Evolutionary conservation across 2,329 filamentous ascomycete species (phyloP).

Genomic region (Chaetomium globosum): DNA sequence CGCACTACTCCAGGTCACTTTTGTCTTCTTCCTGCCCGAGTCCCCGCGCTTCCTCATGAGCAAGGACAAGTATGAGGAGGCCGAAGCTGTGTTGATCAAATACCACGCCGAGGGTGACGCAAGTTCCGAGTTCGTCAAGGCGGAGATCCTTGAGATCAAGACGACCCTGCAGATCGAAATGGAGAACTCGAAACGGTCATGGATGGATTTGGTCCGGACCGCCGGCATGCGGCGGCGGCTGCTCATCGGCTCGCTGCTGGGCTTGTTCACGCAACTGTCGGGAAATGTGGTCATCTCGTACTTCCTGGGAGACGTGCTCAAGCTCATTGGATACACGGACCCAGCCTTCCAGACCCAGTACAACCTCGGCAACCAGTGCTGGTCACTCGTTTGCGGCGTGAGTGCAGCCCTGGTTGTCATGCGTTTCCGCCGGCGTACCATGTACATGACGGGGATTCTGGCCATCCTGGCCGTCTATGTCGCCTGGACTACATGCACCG

Average conservation of each 20-base stretch:
- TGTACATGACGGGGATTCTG: slow-evolving; percentile 56
- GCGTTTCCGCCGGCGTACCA: slow-evolving; percentile 50
- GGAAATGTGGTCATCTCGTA: slow-evolving; percentile 56
- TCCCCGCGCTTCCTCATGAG: slow-evolving; percentile 54
- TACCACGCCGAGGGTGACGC: slow-evolving; percentile 55
- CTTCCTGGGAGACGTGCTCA: slow-evolving; percentile 52
- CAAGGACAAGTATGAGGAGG: slow-evolving; percentile 34
- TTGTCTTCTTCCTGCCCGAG: slow-evolving; percentile 53
- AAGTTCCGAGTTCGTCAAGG: slow-evolving; percentile 56
- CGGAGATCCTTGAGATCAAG: slow-evolving; percentile 63
- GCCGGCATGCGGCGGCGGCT: slow-evolving; percentile 54
- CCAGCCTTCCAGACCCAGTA: slow-evolving; percentile 47
- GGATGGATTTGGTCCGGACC: slow-evolving; percentile 56
- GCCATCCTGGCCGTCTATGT: slow-evolving; percentile 56
- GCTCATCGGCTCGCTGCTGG: slow-evolving; percentile 53
- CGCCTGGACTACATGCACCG: slow-evolving; percentile 48
- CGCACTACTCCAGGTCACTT: slow-evolving; percentile 46
- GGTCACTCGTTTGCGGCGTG: slow-evolving; percentile 51
- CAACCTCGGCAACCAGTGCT: slow-evolving; percentile 53
- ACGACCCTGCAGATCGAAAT: slow-evolving; percentile 57
- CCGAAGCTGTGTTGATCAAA: slow-evolving; percentile 34
- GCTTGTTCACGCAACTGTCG: slow-evolving; percentile 58
- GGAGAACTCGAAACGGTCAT: slow-evolving; percentile 53
- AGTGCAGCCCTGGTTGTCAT: slow-evolving; percentile 49
- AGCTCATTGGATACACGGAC: slow-evolving; percentile 50